Percentiles rank a stretch among this genome's conserved stretches.
Evolutionary conservation across 192 early-diverging fungal genomes (phyloP).

Genomic region (Umbelopsis sp.): DNA sequence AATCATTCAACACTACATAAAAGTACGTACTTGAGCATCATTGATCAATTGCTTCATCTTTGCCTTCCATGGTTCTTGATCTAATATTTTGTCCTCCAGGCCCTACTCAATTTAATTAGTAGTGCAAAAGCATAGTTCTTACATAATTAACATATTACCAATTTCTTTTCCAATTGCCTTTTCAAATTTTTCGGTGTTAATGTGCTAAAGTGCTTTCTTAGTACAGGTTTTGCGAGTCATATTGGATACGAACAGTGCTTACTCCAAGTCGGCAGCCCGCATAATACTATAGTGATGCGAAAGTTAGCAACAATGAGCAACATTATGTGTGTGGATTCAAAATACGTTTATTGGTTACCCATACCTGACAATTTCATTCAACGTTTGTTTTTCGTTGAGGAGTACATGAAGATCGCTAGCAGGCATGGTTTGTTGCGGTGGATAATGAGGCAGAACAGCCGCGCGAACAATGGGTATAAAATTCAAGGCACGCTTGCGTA

Average conservation of each 20-base stretch:
- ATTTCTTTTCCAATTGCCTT: background rate
- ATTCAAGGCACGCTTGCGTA: background rate
- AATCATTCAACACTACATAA: too few species aligned
- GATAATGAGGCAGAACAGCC: background rate
- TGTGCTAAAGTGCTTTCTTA: background rate
- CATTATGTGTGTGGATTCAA: background rate
- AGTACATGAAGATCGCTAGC: background rate
- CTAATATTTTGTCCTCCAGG: constrained; percentile 10
- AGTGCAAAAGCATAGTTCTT: background rate
- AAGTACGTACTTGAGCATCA: background rate
- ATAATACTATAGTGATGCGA: background rate
- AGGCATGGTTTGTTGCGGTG: background rate
- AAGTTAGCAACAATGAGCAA: background rate
- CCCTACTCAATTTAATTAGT: background rate
- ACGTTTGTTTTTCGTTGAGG: constrained; percentile 1
- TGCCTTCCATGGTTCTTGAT: constrained; percentile 3
- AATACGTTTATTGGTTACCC: background rate
- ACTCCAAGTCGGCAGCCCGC: background rate
- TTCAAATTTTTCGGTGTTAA: constrained; percentile 10
- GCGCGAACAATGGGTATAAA: background rate
- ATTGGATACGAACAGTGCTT: background rate
- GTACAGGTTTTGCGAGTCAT: background rate
- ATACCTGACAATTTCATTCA: constrained; percentile 13
- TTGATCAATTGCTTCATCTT: constrained; percentile 17
- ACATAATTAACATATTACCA: too few species aligned